These are phyloP conservation scores for Vaccinium vitisidaea DNA, from an alignment of 148 eudicot species.

Conservation along the genomic window DNA sequence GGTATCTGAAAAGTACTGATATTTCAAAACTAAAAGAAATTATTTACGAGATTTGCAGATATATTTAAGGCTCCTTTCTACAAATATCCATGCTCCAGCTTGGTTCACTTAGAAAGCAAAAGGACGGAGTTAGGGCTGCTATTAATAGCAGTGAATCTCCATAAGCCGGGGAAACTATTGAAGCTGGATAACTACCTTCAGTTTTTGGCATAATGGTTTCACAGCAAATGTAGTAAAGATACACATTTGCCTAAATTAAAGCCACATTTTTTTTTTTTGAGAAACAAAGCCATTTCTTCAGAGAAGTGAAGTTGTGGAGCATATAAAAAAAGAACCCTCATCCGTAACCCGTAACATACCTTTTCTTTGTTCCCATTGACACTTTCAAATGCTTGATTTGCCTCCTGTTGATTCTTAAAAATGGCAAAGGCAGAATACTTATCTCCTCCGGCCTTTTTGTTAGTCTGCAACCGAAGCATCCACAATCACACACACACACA, in stretches of 20 bases:
- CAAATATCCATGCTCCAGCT: not conserved
- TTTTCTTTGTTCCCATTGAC: constrained; percentile 45
- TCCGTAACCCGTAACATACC: constrained; percentile 32
- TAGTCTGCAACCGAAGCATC: constrained; percentile 35
- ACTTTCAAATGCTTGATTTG: constrained; percentile 52
- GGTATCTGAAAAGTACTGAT: not conserved
- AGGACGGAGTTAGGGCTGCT: not conserved
- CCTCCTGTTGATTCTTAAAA: constrained; percentile 52
- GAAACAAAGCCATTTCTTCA: not conserved
- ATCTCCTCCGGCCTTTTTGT: constrained; percentile 41
- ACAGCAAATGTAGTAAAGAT: not conserved
- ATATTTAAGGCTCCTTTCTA: not conserved
- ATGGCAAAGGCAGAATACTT: constrained; percentile 55
- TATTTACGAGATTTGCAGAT: not conserved
- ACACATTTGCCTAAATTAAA: not conserved
- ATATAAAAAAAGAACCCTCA: not conserved
- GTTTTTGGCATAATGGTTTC: not conserved
- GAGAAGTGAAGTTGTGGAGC: not conserved
- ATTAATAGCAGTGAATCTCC: not conserved
- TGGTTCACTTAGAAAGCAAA: not conserved
- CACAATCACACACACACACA: not conserved
- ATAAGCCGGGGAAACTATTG: not conserved
- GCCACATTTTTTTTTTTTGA: not conserved
- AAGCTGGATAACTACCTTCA: not conserved
- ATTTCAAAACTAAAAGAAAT: not conserved